Conservation (phyloP, 108 stramenopile genomes). For the Pseudonitzschia delicatissima region DNA sequence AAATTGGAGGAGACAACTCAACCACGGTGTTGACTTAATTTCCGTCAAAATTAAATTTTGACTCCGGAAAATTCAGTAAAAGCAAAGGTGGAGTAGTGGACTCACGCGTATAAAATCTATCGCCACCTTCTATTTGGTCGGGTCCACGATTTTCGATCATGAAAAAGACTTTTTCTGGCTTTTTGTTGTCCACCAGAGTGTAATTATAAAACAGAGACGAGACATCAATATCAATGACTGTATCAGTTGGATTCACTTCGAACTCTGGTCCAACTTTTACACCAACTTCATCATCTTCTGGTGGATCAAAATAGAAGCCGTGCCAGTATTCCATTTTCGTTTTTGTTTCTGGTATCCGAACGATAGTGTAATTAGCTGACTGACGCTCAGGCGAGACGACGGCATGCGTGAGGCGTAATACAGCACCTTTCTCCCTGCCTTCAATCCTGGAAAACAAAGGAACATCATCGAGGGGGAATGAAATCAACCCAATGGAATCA, state of each 20-base stretch:
- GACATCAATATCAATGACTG: slow-evolving; percentile 21
- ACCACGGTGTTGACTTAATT: too few species aligned
- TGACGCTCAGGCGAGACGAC: not conserved
- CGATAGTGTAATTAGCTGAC: slow-evolving; percentile 16
- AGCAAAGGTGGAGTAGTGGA: slow-evolving; percentile 6
- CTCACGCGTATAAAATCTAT: slow-evolving; percentile 20
- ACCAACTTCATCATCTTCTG: slow-evolving; percentile 16
- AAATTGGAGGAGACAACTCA: too few species aligned
- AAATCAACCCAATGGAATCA: slow-evolving; percentile 16
- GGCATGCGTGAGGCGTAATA: slow-evolving; percentile 16
- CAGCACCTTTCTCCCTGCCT: not conserved
- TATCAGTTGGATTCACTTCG: slow-evolving; percentile 12
- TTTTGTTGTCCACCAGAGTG: not conserved
- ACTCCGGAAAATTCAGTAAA: slow-evolving; percentile 10
- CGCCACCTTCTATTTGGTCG: slow-evolving; percentile 16
- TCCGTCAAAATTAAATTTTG: too few species aligned
- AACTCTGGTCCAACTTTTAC: slow-evolving; percentile 18
- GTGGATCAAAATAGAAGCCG: slow-evolving; percentile 12
- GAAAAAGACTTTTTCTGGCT: slow-evolving; percentile 6
- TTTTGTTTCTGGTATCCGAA: slow-evolving; percentile 19
- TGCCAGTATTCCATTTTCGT: slow-evolving; percentile 15
- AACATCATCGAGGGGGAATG: slow-evolving; percentile 14
- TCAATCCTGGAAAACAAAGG: slow-evolving; percentile 10
- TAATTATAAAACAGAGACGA: slow-evolving; percentile 19
- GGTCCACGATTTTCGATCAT: slow-evolving; percentile 28